A percentile compares a stretch with the other conserved stretches of the same genome.
Evolutionary conservation across 2,329 filamentous ascomycete genomes (phyloP).

Genomic region (Aureobasidium vineae): DNA sequence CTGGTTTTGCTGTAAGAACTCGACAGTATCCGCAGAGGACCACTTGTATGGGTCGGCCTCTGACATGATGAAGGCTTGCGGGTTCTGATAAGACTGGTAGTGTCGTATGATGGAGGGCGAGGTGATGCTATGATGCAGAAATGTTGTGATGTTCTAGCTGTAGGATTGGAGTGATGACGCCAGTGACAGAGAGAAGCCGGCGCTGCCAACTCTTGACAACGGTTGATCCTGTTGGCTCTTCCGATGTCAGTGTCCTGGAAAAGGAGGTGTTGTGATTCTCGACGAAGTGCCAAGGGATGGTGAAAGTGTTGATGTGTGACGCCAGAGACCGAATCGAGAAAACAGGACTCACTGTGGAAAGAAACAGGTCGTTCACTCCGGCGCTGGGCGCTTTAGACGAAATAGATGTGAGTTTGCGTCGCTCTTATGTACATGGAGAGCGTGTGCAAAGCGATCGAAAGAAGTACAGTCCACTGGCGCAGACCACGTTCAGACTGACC

Average conservation of each 20-base stretch:
- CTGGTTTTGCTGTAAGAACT: conserved; percentile 58
- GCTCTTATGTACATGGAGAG: background rate
- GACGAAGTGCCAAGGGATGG: background rate
- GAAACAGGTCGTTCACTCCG: background rate
- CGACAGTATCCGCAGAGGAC: conserved; percentile 65
- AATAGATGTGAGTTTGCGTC: background rate
- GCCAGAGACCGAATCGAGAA: background rate
- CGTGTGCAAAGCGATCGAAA: background rate
- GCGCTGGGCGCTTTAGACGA: background rate
- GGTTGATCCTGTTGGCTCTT: background rate
- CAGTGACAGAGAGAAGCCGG: background rate
- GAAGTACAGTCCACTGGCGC: background rate
- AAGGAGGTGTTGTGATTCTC: background rate
- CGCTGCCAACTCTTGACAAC: background rate
- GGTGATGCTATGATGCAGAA: too few species aligned
- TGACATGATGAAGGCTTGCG: background rate
- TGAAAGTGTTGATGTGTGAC: background rate
- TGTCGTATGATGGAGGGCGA: too few species aligned
- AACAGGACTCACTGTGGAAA: background rate
- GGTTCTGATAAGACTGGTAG: background rate
- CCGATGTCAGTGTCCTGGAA: background rate
- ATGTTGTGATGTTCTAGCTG: background rate
- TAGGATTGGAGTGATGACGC: background rate
- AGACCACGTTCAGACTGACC: background rate
- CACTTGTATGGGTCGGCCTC: conserved; percentile 68